Percentiles rank a stretch among this genome's conserved stretches.
These are phyloP conservation scores for Torrubiella hemipterigena DNA, from an alignment of 2,329 filamentous ascomycete genomes.

Conservation along the genomic window DNA sequence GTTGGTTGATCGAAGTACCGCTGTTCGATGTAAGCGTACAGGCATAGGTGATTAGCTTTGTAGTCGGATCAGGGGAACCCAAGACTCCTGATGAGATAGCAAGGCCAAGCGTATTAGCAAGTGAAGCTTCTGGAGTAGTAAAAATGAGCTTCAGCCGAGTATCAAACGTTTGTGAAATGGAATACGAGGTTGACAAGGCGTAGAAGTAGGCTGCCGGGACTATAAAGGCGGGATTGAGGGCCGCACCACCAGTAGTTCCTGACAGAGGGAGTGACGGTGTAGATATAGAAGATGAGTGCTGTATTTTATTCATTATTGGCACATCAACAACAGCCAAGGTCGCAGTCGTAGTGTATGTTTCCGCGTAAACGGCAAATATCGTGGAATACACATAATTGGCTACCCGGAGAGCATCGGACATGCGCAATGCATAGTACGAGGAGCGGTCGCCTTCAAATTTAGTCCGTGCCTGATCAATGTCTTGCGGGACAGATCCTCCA, in stretches of 20 bases:
- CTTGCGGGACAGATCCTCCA: not conserved
- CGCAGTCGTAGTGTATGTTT: slow-evolving; percentile 1
- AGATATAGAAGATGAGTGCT: slow-evolving; percentile 1
- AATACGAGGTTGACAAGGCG: slow-evolving; percentile 2
- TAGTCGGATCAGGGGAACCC: not conserved
- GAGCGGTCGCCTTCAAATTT: slow-evolving; percentile 3
- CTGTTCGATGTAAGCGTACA: not conserved
- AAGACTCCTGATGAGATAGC: slow-evolving; percentile 4
- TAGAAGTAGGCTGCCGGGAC: slow-evolving; percentile 5
- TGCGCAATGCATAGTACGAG: slow-evolving; percentile 4
- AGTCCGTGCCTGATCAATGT: slow-evolving; percentile 1
- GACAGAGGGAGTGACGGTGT: slow-evolving; percentile 1
- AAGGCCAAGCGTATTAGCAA: not conserved
- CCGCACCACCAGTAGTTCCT: not conserved
- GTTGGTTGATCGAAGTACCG: not conserved
- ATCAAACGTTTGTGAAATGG: slow-evolving; percentile 4
- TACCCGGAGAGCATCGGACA: slow-evolving; percentile 2
- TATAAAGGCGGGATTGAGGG: slow-evolving; percentile 2
- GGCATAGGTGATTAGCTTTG: not conserved
- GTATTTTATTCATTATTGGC: not conserved
- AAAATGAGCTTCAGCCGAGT: slow-evolving; percentile 4
- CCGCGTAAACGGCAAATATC: slow-evolving; percentile 3
- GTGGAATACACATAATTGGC: slow-evolving; percentile 5
- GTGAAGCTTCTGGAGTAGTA: slow-evolving; percentile 1
- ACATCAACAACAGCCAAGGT: slow-evolving; percentile 1